Evolutionary conservation across 352 stramenopile species (phyloP).

Genomic region (Hyaloperonospora arabidopsidis): DNA sequence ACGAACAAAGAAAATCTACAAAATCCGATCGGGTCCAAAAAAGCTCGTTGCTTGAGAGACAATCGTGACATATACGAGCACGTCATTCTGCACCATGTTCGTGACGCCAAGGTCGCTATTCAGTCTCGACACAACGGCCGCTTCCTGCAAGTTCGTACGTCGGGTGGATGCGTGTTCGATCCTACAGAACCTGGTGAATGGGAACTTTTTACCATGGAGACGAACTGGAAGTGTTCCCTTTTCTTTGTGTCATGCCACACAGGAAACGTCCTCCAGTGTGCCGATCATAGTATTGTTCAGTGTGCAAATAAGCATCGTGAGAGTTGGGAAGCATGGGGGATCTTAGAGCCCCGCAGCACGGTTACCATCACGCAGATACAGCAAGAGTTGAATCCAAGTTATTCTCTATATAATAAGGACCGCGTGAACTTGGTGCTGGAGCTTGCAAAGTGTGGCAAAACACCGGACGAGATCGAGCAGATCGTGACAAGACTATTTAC

Average conservation of each 20-base stretch:
- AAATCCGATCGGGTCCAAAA: constrained; percentile 28
- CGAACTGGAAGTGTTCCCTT: constrained; percentile 14
- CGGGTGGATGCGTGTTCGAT: constrained; percentile 28
- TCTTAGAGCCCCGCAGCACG: constrained; percentile 17
- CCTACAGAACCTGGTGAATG: constrained; percentile 20
- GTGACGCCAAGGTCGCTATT: constrained; percentile 30
- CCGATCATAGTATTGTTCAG: constrained; percentile 4
- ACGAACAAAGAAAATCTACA: constrained; percentile 14
- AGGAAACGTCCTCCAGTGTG: constrained; percentile 16
- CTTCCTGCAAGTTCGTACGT: constrained; percentile 23
- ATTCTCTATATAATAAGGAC: constrained; percentile 7
- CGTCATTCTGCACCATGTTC: constrained; percentile 24
- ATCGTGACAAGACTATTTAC: constrained; percentile 26
- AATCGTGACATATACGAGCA: constrained; percentile 27
- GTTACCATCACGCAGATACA: neutral
- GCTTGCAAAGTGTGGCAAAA: constrained; percentile 25
- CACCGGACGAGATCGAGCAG: constrained; percentile 22
- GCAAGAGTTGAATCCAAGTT: neutral
- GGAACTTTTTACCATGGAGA: constrained; percentile 34
- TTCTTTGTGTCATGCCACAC: constrained; percentile 32
- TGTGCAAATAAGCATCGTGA: constrained; percentile 22
- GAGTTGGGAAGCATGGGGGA: constrained; percentile 20
- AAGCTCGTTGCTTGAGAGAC: constrained; percentile 22
- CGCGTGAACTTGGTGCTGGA: constrained; percentile 20
- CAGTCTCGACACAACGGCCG: constrained; percentile 20